Base-by-base conservation (phyloP, 305 asterid genomes). In the Vinca major region DNA sequence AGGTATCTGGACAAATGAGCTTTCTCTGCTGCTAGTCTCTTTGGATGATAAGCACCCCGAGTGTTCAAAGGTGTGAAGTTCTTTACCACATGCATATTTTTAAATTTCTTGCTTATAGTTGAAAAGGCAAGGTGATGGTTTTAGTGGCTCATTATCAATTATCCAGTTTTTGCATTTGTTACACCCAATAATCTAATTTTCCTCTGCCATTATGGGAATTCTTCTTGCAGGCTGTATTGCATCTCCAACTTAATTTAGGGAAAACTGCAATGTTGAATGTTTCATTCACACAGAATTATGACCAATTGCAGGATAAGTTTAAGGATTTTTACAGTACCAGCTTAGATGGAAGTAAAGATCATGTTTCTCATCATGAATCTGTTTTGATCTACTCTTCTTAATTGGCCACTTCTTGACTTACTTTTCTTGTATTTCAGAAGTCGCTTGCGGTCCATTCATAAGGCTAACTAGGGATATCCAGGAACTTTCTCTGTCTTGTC, bases 401-500 rank as follows among this genome's bases (percentile, higher is more conserved):
- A 62, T 66, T 63, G 52, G 36, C 67, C 67, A 56, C 58, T 69
- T 41, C 71, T 65, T 73, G 70, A 75, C 70, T 63, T 70, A 14
- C 57, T 66, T 26, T 55, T 62, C 63, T 67, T 74, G 65, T 79
- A 71, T 76, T 79, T 74, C 84, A 86, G 93, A 66, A 70, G 75
- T 53, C 37, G 70, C 75, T 65, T 64, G 71, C 78, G 96, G 99
- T 73, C 97, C 99, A 57, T 91, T 93, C 86, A 61, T 73, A 63
- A 93, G 78, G 86, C 90, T 91, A 60, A 74, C 86, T 33, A 81
- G 78, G 74, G 97, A 88, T 77, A 72, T 86, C 74, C 96, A 93
- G 82, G 96, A 88, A 77, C 94, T 88, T 73, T 91, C 96, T 66
- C 69, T 93, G 33, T 87, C 88, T 79, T 91, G 96, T 83, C 81